Evolutionary conservation across 1,284 basidiomycete genomes (phyloP).

Genomic region (Sporisorium reilianum): DNA sequence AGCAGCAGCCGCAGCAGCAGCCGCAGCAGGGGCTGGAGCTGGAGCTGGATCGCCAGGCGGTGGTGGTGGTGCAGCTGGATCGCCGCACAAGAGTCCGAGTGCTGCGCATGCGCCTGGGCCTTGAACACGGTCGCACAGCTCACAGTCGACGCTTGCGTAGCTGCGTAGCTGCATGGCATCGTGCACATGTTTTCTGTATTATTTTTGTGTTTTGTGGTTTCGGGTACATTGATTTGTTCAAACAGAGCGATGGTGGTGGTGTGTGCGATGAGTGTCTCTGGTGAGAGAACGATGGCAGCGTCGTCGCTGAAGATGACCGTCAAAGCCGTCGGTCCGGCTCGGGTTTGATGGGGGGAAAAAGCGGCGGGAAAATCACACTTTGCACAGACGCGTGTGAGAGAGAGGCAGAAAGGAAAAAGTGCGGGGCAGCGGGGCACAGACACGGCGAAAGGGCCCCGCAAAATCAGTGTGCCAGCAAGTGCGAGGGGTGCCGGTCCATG

Average conservation of each 20-base stretch:
- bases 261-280: neutral
- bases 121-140: neutral
- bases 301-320: neutral
- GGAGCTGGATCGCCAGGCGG: slow-evolving; percentile 5
- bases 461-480: neutral
- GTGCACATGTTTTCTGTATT: neutral
- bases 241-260: neutral
- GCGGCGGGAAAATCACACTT: neutral
- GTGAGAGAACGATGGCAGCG: neutral
- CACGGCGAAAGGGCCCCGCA: neutral
- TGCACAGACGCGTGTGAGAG: slow-evolving; percentile 11
- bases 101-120: slow-evolving; percentile 9
- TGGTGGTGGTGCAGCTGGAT: neutral
- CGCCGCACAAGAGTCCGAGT: slow-evolving; percentile 20
- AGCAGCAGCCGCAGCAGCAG: neutral
- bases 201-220: neutral
- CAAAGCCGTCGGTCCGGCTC: slow-evolving; percentile 23
- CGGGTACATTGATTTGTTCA: neutral
- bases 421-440: neutral
- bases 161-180: neutral
- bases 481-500: neutral
- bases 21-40: neutral
- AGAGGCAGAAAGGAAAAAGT: neutral
- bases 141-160: neutral
- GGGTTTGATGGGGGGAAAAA: slow-evolving; percentile 7